These are phyloP conservation scores for Nitzschia sp. DNA, from an alignment of 108 stramenopile genomes.

Conservation along the genomic window DNA sequence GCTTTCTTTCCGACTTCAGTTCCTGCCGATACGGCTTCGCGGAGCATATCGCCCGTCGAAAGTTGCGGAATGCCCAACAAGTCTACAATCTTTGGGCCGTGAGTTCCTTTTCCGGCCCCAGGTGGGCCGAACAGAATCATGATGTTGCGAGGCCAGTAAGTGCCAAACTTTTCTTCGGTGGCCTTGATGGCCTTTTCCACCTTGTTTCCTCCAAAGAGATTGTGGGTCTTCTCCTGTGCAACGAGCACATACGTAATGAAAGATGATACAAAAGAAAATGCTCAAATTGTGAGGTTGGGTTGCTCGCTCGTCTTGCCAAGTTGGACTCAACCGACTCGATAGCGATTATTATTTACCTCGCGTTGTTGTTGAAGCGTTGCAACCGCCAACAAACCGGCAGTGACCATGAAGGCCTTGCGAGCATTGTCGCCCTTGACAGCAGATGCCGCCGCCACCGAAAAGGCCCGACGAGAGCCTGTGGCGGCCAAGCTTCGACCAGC, in stretches of 20 bases:
- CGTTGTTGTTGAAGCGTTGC: conserved; percentile 32
- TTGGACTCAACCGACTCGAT: not conserved
- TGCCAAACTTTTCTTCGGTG: conserved; percentile 80
- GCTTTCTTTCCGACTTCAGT: conserved; percentile 97
- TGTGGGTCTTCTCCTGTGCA: conserved; percentile 39
- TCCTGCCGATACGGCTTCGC: conserved; percentile 94
- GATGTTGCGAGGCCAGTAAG: conserved; percentile 92
- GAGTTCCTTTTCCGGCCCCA: conserved; percentile 79
- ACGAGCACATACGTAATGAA: not conserved
- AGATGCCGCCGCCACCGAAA: conserved; percentile 14
- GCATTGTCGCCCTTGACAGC: conserved; percentile 27
- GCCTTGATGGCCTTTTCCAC: conserved; percentile 49
- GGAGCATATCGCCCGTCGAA: conserved; percentile 98
- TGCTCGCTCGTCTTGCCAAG: no score
- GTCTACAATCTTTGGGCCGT: conserved; percentile 87
- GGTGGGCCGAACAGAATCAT: conserved; percentile 67
- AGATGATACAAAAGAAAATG: not conserved
- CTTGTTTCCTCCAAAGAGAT: conserved; percentile 25
- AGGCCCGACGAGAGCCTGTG: conserved; percentile 4
- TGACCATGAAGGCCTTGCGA: conserved; percentile 25
- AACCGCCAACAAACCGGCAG: conserved; percentile 32
- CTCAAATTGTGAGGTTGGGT: not conserved
- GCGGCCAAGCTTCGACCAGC: conserved; percentile 29
- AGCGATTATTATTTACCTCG: conserved; percentile 26
- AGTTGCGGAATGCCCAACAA: conserved; percentile 86